Evolutionary conservation across 108 stramenopile species (phyloP).

Genomic region (Skeletonema marinoi): DNA sequence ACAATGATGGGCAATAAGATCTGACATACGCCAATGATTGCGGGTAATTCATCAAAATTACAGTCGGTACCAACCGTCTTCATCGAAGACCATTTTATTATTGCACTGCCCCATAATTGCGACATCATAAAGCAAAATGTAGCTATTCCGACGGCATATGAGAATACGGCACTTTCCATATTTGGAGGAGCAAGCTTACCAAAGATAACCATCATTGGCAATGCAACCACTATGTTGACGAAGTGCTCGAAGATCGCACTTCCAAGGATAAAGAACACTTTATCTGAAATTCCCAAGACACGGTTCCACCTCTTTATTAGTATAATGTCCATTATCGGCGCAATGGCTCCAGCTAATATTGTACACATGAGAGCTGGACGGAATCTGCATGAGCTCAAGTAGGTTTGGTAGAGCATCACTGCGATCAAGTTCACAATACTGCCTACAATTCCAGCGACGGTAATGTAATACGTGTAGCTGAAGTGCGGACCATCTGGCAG

Average conservation of each 20-base stretch:
- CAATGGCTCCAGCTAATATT: constrained; percentile 33
- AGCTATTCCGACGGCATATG: constrained; percentile 43
- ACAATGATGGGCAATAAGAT: constrained; percentile 20
- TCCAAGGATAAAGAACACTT: constrained; percentile 46
- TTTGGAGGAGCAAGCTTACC: constrained; percentile 44
- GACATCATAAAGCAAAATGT: constrained; percentile 41
- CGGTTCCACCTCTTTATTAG: constrained; percentile 46
- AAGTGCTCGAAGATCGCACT: constrained; percentile 48
- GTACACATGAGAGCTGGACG: constrained; percentile 43
- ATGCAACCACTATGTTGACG: constrained; percentile 24
- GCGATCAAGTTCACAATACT: constrained; percentile 35
- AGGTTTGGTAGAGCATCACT: constrained; percentile 43
- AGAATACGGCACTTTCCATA: constrained; percentile 51
- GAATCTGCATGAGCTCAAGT: constrained; percentile 31
- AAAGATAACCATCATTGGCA: constrained; percentile 41
- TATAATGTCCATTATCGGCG: constrained; percentile 41
- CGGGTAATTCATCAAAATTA: constrained; percentile 34
- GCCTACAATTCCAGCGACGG: constrained; percentile 43
- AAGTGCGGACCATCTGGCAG: constrained; percentile 47
- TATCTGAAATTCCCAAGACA: constrained; percentile 35
- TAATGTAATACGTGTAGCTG: constrained; percentile 51
- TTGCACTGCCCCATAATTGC: constrained; percentile 35
- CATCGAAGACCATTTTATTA: constrained; percentile 49
- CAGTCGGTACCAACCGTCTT: constrained; percentile 46
- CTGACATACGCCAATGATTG: constrained; percentile 28